These are phyloP conservation scores for Chenopodium album DNA, from an alignment of 148 eudicot species.

Conservation along the genomic window DNA sequence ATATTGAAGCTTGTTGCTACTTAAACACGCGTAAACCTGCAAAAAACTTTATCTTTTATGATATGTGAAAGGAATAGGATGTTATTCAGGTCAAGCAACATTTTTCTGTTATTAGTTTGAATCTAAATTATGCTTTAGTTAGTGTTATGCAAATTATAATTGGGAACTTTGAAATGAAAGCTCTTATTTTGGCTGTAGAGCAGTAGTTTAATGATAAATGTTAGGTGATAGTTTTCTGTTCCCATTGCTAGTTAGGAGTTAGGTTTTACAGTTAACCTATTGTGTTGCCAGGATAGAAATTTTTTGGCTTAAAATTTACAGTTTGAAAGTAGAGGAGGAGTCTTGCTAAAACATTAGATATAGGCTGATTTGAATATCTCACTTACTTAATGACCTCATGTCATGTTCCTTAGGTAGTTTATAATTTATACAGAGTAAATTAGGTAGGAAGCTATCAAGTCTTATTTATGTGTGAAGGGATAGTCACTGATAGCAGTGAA, in stretches of 20 bases:
- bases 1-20: neutral
- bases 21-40: neutral
- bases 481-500: neutral
- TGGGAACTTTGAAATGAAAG: too few relatives aligned
- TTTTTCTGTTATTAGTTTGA: neutral
- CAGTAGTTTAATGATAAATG: neutral
- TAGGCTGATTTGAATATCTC: neutral
- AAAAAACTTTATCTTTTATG: neutral
- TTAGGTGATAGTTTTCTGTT: neutral
- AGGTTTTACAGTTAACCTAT: neutral
- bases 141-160: neutral
- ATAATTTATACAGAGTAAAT: too few relatives aligned
- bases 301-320: neutral
- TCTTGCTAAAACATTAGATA: neutral
- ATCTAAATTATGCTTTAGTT: neutral
- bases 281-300: neutral
- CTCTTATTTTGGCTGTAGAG: neutral
- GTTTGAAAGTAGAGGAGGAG: neutral
- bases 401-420: neutral
- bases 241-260: neutral
- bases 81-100: neutral
- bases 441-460: neutral
- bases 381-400: neutral
- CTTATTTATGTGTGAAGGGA: neutral
- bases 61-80: neutral